These are phyloP conservation scores for Chalara sp. DNA, from an alignment of 2,329 filamentous ascomycete species.

Conservation along the genomic window DNA sequence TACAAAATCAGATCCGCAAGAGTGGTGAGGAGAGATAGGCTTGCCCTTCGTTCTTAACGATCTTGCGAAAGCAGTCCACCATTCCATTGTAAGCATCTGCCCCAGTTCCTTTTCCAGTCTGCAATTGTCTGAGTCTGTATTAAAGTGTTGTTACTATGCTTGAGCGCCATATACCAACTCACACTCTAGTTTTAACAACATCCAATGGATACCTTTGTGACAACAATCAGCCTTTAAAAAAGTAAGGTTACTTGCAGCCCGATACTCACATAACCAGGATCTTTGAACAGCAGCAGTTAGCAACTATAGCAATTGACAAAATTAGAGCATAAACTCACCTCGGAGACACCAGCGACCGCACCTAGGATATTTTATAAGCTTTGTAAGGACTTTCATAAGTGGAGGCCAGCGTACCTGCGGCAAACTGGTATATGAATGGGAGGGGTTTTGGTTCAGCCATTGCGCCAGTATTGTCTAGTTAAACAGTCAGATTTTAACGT, in stretches of 20 bases:
- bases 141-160: background rate
- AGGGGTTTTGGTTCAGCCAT: constrained; percentile 71
- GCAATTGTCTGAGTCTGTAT: constrained; percentile 62
- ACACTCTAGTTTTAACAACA: constrained; percentile 97
- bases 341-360: constrained; percentile 95
- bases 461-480: constrained; percentile 27
- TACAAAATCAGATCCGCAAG: constrained; percentile 4
- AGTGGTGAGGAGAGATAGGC: constrained; percentile 17
- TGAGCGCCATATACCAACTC: constrained; percentile 32
- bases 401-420: constrained; percentile 58
- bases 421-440: constrained; percentile 92
- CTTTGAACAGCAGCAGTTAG: constrained; percentile 38
- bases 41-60: constrained; percentile 91
- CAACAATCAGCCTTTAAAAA: constrained; percentile 53
- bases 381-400: constrained; percentile 19
- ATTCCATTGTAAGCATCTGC: constrained; percentile 92
- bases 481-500: constrained; percentile 3
- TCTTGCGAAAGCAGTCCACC: constrained; percentile 97
- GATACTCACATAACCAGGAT: constrained; percentile 74
- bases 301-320: constrained; percentile 8
- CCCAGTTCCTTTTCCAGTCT: constrained; percentile 65
- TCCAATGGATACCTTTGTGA: constrained; percentile 85
- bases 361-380: constrained; percentile 39
- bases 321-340: constrained; percentile 53
- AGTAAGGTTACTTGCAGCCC: constrained; percentile 53